phyloP scores from a whole-genome alignment of 2,329 filamentous ascomycete genomes.

The Sporothrix curviconia region DNA sequence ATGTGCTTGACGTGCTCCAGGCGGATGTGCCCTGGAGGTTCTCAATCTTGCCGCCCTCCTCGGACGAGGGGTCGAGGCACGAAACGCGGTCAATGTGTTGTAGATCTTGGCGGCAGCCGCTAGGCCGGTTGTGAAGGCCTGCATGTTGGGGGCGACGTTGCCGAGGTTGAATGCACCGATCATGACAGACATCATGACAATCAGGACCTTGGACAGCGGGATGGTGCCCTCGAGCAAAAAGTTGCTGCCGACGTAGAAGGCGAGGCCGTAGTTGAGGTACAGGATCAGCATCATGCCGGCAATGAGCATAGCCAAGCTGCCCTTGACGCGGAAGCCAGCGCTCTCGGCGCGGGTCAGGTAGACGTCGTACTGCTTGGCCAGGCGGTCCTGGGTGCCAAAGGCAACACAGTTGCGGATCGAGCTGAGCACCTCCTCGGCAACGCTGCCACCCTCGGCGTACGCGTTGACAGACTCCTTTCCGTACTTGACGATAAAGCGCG shows the following conservation, averaged over 20 bases:
- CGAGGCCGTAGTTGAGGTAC: slow-evolving; percentile 79
- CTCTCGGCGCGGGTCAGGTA: slow-evolving; percentile 68
- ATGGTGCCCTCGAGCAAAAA: slow-evolving; percentile 64
- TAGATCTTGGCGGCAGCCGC: slow-evolving; percentile 89
- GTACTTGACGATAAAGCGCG: slow-evolving; percentile 69
- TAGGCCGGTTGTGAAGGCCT: slow-evolving; percentile 77
- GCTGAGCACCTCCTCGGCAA: slow-evolving; percentile 91
- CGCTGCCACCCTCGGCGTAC: slow-evolving; percentile 76
- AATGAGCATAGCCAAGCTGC: slow-evolving; percentile 68
- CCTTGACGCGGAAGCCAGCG: slow-evolving; percentile 71
- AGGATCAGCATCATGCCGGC: slow-evolving; percentile 76
- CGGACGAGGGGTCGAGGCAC: slow-evolving; percentile 69
- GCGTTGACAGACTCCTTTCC: slow-evolving; percentile 71
- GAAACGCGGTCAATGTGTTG: slow-evolving; percentile 82
- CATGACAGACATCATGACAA: slow-evolving; percentile 83
- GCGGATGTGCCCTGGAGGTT: slow-evolving; percentile 71
- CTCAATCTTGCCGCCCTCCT: slow-evolving; percentile 66
- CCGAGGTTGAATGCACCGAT: slow-evolving; percentile 89
- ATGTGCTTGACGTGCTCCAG: slow-evolving; percentile 82
- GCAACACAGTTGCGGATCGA: slow-evolving; percentile 88
- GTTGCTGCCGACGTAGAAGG: slow-evolving; percentile 80
- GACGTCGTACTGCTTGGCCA: slow-evolving; percentile 77
- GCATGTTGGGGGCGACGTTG: slow-evolving; percentile 76
- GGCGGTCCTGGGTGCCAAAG: slow-evolving; percentile 86
- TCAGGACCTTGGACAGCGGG: slow-evolving; percentile 65